phyloP scores from a whole-genome alignment of 1,284 basidiomycete genomes.

The Ustilago nuda region DNA sequence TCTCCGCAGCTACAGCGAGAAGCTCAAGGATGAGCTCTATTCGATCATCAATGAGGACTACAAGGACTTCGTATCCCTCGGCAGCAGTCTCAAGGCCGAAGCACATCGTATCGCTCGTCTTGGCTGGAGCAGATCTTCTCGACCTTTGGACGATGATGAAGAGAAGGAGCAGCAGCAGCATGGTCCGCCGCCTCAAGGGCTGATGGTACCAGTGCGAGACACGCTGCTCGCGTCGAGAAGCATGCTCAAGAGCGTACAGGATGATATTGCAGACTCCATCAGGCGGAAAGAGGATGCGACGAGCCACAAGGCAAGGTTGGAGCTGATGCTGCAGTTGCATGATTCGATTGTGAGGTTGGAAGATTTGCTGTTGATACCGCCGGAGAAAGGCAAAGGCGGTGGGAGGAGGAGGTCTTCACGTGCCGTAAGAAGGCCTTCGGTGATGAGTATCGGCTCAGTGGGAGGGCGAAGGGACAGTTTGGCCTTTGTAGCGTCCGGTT shows the following conservation, averaged over 20 bases:
- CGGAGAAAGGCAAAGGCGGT: constrained; percentile 7
- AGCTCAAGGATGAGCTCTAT: constrained; percentile 89
- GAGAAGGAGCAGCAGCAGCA: background rate
- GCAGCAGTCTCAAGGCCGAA: constrained; percentile 68
- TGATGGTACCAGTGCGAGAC: constrained; percentile 46
- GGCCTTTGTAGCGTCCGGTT: constrained; percentile 13
- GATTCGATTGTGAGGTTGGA: constrained; percentile 86
- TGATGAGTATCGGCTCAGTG: constrained; percentile 18
- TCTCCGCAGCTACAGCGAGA: constrained; percentile 83
- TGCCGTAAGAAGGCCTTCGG: constrained; percentile 17
- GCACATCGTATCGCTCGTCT: constrained; percentile 44
- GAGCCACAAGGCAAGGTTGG: constrained; percentile 77
- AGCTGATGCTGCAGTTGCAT: constrained; percentile 86
- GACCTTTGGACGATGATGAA: background rate
- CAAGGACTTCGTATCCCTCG: constrained; percentile 94
- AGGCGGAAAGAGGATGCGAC: constrained; percentile 81
- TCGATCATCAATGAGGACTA: constrained; percentile 97
- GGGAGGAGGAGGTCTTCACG: constrained; percentile 16
- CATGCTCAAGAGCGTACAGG: constrained; percentile 79
- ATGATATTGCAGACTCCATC: constrained; percentile 80
- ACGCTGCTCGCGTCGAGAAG: constrained; percentile 34
- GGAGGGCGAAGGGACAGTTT: constrained; percentile 17
- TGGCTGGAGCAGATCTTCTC: constrained; percentile 25
- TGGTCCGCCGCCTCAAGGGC: constrained; percentile 7
- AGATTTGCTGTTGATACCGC: constrained; percentile 77